Percentiles rank a stretch among this genome's conserved stretches.
phyloP scores from a whole-genome alignment of 495 filamentous ascomycete genomes.

The Neurospora hispaniola region DNA sequence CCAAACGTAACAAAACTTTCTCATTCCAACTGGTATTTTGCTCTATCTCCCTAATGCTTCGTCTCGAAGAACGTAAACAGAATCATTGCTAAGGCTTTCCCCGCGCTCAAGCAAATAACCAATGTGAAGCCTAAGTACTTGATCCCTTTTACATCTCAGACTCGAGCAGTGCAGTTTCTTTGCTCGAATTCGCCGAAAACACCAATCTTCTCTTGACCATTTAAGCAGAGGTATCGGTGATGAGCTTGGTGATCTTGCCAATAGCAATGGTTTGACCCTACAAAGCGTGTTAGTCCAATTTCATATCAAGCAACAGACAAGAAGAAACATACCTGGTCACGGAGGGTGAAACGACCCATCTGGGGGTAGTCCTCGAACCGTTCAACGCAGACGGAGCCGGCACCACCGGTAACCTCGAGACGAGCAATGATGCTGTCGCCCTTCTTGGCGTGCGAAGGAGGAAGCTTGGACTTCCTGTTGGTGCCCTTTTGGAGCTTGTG shows the following conservation, averaged over 20 bases:
- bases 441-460: conserved; percentile 83
- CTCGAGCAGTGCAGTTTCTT: background rate
- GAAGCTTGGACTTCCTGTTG: conserved; percentile 81
- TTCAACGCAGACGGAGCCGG: conserved; percentile 84
- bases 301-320: background rate
- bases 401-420: conserved; percentile 72
- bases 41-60: background rate
- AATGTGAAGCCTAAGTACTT: background rate
- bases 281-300: conserved; percentile 8
- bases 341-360: conserved; percentile 86
- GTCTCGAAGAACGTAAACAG: background rate
- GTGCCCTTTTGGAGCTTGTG: conserved; percentile 97
- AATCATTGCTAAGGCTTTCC: background rate
- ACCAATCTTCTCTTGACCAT: background rate
- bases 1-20: background rate
- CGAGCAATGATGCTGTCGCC: conserved; percentile 90
- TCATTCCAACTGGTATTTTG: background rate
- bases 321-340: conserved; percentile 63
- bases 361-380: conserved; percentile 89
- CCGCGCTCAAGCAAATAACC: background rate
- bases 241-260: conserved; percentile 87
- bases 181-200: background rate
- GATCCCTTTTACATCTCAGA: background rate
- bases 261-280: conserved; percentile 95
- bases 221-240: conserved; percentile 28